Percentiles rank a stretch among this genome's conserved stretches.
Conservation (phyloP, 371 early-diverging fungal genomes). For the Rozella allomycis region DNA sequence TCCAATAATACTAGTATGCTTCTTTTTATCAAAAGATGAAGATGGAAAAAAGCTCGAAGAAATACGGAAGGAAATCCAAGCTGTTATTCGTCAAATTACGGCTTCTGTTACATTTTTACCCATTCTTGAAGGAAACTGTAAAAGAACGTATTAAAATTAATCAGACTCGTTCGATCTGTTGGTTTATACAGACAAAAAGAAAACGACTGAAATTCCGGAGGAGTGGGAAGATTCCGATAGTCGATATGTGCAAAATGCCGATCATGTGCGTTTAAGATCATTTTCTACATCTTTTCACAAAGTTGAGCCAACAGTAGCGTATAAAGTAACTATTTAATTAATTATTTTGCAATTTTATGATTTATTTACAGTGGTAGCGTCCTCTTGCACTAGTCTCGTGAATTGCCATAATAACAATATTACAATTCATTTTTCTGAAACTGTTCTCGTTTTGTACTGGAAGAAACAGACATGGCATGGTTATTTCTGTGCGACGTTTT, state of each 20-base stretch:
- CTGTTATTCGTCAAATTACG: conserved; percentile 70
- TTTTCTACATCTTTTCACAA: conserved; percentile 59
- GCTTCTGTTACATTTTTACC: conserved; percentile 74
- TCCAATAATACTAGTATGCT: not conserved
- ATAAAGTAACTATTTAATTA: too few species aligned
- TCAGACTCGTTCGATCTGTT: conserved; percentile 63
- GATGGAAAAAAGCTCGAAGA: conserved; percentile 29
- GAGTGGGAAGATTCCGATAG: conserved; percentile 69
- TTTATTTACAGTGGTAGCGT: too few species aligned
- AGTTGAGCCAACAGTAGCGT: conserved; percentile 63
- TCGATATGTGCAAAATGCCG: conserved; percentile 48
- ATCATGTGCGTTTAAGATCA: conserved; percentile 55
- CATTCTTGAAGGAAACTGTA: conserved; percentile 60
- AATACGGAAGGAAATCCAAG: conserved; percentile 51
- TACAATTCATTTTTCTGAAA: too few species aligned
- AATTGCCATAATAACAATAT: too few species aligned
- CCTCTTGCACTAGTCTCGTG: too few species aligned
- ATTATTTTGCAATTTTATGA: too few species aligned
- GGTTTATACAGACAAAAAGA: conserved; percentile 60
- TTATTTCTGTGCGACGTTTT: too few species aligned
- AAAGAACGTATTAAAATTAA: not conserved
- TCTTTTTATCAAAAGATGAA: conserved; percentile 1
- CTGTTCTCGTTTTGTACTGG: too few species aligned
- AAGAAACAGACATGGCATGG: too few species aligned
- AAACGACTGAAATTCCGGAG: conserved; percentile 58